These are phyloP conservation scores for Colletotrichum sublineola DNA, from an alignment of 2,329 filamentous ascomycete species.

Conservation along the genomic window DNA sequence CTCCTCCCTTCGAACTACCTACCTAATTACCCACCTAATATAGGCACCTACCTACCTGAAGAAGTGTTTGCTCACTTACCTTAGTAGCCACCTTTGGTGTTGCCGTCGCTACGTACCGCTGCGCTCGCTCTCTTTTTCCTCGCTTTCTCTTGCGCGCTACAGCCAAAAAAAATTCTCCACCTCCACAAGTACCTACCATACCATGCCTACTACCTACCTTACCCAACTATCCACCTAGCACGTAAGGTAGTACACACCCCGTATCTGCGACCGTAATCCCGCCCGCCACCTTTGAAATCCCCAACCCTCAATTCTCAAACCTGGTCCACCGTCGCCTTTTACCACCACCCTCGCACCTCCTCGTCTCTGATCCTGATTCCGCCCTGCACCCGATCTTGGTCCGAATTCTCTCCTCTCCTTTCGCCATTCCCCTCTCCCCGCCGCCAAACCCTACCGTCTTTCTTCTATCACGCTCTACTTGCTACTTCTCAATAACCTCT, in stretches of 20 bases:
- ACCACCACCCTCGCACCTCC: neutral
- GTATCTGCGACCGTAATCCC: conserved; percentile 25
- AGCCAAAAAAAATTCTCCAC: conserved; percentile 12
- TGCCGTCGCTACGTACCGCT: conserved; percentile 1
- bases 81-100: no score
- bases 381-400: conserved; percentile 14
- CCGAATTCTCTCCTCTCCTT: conserved; percentile 12
- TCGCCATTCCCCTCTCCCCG: conserved; percentile 10
- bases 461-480: neutral
- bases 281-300: conserved; percentile 39
- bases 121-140: neutral
- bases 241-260: neutral
- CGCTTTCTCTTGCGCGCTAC: neutral
- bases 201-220: no score
- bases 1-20: neutral
- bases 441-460: neutral
- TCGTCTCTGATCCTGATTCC: conserved; percentile 1
- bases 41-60: neutral
- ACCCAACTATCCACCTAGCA: neutral
- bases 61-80: no score
- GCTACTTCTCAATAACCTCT: conserved; percentile 10
- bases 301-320: conserved; percentile 34
- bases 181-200: neutral
- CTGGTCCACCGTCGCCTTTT: conserved; percentile 12
- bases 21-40: neutral